Conservation (phyloP, 352 stramenopile species). For the Phytophthora sansomeana region DNA sequence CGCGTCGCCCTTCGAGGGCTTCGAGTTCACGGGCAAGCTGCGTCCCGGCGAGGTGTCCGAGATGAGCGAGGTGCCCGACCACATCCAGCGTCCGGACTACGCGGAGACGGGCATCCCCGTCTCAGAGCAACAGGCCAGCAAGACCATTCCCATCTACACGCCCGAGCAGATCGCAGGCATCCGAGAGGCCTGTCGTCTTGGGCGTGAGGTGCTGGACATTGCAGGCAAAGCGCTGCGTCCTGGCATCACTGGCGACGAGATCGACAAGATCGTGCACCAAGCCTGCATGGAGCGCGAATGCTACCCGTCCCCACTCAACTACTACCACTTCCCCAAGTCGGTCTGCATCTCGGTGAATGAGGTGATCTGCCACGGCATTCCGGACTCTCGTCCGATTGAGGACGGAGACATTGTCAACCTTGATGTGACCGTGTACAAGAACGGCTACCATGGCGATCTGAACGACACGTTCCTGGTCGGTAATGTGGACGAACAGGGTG, state of each 20-base stretch:
- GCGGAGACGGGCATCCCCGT: constrained; percentile 83
- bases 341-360: constrained; percentile 93
- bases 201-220: constrained; percentile 96
- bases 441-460: constrained; percentile 98
- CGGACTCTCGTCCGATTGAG: constrained; percentile 94
- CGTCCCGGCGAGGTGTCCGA: constrained; percentile 86
- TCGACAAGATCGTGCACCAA: constrained; percentile 96
- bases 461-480: constrained; percentile 99
- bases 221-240: constrained; percentile 86
- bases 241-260: constrained; percentile 97
- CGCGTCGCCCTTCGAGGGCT: constrained; percentile 66
- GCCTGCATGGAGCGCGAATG: constrained; percentile 91
- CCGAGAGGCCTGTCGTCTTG: constrained; percentile 85
- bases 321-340: constrained; percentile 98
- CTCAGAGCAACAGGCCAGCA: constrained; percentile 69
- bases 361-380: constrained; percentile 98
- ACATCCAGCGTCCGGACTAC: constrained; percentile 92
- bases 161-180: constrained; percentile 95
- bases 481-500: constrained; percentile 94
- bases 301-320: constrained; percentile 99
- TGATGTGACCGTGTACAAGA: constrained; percentile 97
- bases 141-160: constrained; percentile 94
- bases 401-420: constrained; percentile 99
- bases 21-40: constrained; percentile 86
- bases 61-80: constrained; percentile 72